Percentiles rank a stretch among this genome's conserved stretches.
Conservation (phyloP, 1,284 basidiomycete species). For the Fomitiporia mediterranea region DNA sequence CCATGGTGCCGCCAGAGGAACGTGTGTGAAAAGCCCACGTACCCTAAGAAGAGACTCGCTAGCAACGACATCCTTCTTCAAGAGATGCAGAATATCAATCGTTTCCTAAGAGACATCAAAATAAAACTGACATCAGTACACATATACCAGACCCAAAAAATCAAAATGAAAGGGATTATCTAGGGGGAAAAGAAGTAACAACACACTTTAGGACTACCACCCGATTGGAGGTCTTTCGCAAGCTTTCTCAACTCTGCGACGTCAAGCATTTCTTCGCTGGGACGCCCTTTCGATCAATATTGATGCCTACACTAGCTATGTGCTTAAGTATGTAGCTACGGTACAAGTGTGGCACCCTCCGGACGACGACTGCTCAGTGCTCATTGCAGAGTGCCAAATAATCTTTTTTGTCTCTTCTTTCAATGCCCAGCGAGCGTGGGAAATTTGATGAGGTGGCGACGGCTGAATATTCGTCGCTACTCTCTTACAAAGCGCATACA, state of each 20-base stretch:
- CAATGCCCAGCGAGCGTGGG: too few species aligned
- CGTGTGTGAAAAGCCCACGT: slow-evolving; percentile 36
- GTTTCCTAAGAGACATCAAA: slow-evolving; percentile 54
- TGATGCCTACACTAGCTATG: not conserved
- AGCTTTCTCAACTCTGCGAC: slow-evolving; percentile 69
- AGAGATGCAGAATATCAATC: slow-evolving; percentile 58
- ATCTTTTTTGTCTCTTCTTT: too few species aligned
- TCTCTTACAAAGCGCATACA: not conserved
- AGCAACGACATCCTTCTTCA: slow-evolving; percentile 78
- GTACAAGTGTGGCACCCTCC: not conserved
- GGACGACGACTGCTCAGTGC: not conserved
- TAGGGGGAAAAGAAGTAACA: slow-evolving; percentile 33
- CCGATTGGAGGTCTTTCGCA: slow-evolving; percentile 70
- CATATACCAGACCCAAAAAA: slow-evolving; percentile 27
- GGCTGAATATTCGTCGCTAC: too few species aligned
- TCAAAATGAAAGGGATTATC: slow-evolving; percentile 35
- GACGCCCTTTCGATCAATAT: not conserved
- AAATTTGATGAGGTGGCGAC: too few species aligned
- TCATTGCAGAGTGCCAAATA: not conserved
- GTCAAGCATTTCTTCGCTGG: slow-evolving; percentile 30
- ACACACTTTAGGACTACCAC: slow-evolving; percentile 59
- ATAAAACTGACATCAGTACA: slow-evolving; percentile 21
- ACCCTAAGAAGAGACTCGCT: slow-evolving; percentile 88
- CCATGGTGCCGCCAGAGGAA: too few species aligned
- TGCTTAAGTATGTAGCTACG: slow-evolving; percentile 7